Base-by-base conservation (phyloP, 805 yeast genomes). In the Schwanniomyces occidentalis region DNA sequence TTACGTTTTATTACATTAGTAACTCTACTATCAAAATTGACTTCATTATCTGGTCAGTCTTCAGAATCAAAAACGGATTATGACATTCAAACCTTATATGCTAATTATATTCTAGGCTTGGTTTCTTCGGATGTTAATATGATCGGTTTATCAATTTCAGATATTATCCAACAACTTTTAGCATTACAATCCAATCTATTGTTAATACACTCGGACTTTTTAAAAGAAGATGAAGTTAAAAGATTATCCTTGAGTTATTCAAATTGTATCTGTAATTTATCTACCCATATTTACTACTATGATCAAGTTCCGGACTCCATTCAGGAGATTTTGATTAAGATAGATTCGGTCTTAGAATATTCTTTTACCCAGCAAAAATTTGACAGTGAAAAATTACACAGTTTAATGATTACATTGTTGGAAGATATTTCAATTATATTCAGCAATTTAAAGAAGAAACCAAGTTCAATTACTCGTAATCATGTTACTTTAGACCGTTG, bases 221-320 rank as follows among this genome's bases (percentile, higher is more conserved):
- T 61, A 16, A 22, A 38, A 7, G 39, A 42, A 16, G 51, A 47
- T 2, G 54, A 61, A 27, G 49, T 57, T 22, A 27, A 34, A 40
- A 60, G 32, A 44, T 75, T 51, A 49, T 75, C 49, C 28, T 50
- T 30, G 57, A 73, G 48, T 17, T 80, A 79, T 47, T 61, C 79
- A 2, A 63, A 63, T 15, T 76, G 89, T 16, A 75, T 90, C 35
- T 76, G 81, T 38, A 80, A 83, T 39, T 68, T 91, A 34, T 80
- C 89, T 1, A 73, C 78, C 2, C 95, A 89, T 54, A 75, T 81
- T 8, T 89, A 89, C 50, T 91, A 91, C 55, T 81, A 81, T 40
- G 95, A 88, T 46, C 99, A 93, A 57, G 77, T 84, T 4, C 73
- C 82, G 10, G 97, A 90, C 54, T 82, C 91, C 66, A 65, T 89